These are phyloP conservation scores for Wilcoxina mikolae DNA, from an alignment of 495 filamentous ascomycete species.

Conservation along the genomic window DNA sequence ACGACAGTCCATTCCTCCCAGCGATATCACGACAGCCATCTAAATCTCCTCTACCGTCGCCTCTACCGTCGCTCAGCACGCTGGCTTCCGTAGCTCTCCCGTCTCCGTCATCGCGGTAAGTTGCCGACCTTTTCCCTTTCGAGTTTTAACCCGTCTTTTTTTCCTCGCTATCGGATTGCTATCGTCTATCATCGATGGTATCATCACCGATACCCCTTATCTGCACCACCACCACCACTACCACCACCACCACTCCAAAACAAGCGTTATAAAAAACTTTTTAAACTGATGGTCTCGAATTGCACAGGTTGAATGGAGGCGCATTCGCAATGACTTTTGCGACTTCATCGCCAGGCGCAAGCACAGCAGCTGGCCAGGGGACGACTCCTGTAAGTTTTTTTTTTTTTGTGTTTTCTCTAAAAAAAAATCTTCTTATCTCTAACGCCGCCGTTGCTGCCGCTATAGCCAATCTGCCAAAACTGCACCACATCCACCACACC, in stretches of 20 bases:
- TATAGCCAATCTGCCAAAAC: slow-evolving; percentile 93
- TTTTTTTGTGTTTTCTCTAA: slow-evolving; percentile 14
- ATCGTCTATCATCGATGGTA: slow-evolving; percentile 5
- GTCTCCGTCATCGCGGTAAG: slow-evolving; percentile 28
- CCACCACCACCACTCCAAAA: slow-evolving; percentile 4
- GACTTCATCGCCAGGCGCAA: slow-evolving; percentile 28
- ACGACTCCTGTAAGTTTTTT: slow-evolving; percentile 26
- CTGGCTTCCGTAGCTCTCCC: slow-evolving; percentile 30
- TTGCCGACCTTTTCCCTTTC: slow-evolving; percentile 11
- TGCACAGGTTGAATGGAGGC: slow-evolving; percentile 22
- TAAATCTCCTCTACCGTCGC: slow-evolving; percentile 25
- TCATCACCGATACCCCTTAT: slow-evolving; percentile 23
- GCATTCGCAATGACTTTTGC: slow-evolving; percentile 28
- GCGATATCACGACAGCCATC: slow-evolving; percentile 28
- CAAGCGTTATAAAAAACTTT: slow-evolving; percentile 2
- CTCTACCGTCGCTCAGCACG: slow-evolving; percentile 16
- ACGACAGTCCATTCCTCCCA: slow-evolving; percentile 20
- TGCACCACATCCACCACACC: slow-evolving; percentile 91
- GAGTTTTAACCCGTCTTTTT: slow-evolving; percentile 10
- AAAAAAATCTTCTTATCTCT: background rate
- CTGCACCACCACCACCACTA: slow-evolving; percentile 3
- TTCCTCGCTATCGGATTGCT: background rate
- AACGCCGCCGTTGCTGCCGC: background rate
- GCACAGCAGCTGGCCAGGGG: slow-evolving; percentile 26
- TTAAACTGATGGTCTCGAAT: slow-evolving; percentile 13